Evolutionary conservation across 1,139 yeast species (phyloP).

Genomic region (Suhomyces bribrorum): DNA sequence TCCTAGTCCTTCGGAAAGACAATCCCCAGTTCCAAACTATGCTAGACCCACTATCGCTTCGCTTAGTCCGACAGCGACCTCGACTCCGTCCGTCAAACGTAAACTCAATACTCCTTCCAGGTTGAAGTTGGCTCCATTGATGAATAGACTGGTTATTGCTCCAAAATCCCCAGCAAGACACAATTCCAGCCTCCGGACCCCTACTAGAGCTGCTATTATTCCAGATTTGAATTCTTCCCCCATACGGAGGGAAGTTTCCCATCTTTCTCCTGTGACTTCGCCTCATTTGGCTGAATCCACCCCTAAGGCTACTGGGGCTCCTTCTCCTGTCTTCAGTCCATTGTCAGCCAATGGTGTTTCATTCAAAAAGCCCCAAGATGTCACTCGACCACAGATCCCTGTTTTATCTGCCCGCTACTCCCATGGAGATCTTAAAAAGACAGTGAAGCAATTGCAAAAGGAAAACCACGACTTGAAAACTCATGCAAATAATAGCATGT

Average conservation of each 20-base stretch:
- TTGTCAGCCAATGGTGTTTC: not conserved
- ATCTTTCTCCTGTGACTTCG: constrained; percentile 2
- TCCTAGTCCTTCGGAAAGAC: constrained; percentile 7
- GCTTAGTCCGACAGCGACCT: constrained; percentile 17
- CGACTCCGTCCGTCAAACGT: constrained; percentile 8
- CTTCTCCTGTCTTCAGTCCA: not conserved
- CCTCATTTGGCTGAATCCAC: constrained; percentile 4
- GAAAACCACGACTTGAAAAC: constrained; percentile 17
- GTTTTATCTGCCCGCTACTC: constrained; percentile 3
- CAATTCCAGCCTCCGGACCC: constrained; percentile 2
- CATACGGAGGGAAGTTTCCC: constrained; percentile 1
- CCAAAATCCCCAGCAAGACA: constrained; percentile 7
- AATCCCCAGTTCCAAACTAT: constrained; percentile 25
- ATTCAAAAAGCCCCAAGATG: not conserved
- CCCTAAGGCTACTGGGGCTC: constrained; percentile 2
- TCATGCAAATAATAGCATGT: constrained; percentile 5
- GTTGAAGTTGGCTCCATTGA: constrained; percentile 11
- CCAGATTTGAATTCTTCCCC: constrained; percentile 12
- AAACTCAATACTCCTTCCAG: constrained; percentile 13
- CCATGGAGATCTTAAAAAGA: constrained; percentile 11
- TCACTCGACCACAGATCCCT: constrained; percentile 4
- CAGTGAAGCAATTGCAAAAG: constrained; percentile 13
- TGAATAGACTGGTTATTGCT: constrained; percentile 7
- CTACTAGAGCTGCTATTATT: constrained; percentile 5
- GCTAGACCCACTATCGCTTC: constrained; percentile 36